Conservation (phyloP, 2,329 filamentous ascomycete species). For the Fusarium sp. region DNA sequence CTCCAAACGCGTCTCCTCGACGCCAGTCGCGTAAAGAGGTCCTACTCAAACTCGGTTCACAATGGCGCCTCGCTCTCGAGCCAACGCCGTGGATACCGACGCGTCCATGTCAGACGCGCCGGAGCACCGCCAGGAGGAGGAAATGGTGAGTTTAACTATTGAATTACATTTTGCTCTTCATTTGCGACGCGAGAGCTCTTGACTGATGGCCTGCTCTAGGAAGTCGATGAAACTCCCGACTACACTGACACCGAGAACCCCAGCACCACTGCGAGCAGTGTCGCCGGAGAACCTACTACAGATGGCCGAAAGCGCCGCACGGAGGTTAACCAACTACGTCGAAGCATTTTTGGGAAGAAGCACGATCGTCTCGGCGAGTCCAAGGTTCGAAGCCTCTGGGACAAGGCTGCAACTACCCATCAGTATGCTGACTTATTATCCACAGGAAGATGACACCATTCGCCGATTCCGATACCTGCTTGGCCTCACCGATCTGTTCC, state of each 20-base stretch:
- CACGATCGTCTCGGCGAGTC: conserved; percentile 90
- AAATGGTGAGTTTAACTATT: conserved; percentile 55
- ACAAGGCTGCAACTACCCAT: conserved; percentile 7
- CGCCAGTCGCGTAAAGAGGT: conserved; percentile 63
- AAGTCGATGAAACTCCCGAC: conserved; percentile 71
- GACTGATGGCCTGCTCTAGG: conserved; percentile 49
- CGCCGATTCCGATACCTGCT: conserved; percentile 93
- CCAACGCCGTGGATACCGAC: conserved; percentile 64
- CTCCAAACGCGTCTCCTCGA: conserved; percentile 56
- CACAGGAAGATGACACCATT: conserved; percentile 90
- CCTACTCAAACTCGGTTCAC: conserved; percentile 43
- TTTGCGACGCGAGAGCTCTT: conserved; percentile 2
- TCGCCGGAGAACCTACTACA: conserved; percentile 73
- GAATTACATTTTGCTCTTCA: neutral
- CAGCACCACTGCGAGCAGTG: conserved; percentile 80
- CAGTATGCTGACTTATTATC: conserved; percentile 7
- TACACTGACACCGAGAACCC: conserved; percentile 72
- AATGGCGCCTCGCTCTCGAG: conserved; percentile 65
- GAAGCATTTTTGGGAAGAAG: conserved; percentile 93
- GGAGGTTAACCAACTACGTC: conserved; percentile 86
- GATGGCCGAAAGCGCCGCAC: conserved; percentile 88
- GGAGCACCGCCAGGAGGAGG: conserved; percentile 55
- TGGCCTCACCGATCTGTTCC: conserved; percentile 94
- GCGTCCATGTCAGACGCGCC: conserved; percentile 69
- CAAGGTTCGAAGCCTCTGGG: conserved; percentile 66